A percentile compares a stretch with the other conserved stretches of the same genome.
These are phyloP conservation scores for Phytopythium kandeliae DNA, from an alignment of 352 stramenopile genomes.

Conservation along the genomic window DNA sequence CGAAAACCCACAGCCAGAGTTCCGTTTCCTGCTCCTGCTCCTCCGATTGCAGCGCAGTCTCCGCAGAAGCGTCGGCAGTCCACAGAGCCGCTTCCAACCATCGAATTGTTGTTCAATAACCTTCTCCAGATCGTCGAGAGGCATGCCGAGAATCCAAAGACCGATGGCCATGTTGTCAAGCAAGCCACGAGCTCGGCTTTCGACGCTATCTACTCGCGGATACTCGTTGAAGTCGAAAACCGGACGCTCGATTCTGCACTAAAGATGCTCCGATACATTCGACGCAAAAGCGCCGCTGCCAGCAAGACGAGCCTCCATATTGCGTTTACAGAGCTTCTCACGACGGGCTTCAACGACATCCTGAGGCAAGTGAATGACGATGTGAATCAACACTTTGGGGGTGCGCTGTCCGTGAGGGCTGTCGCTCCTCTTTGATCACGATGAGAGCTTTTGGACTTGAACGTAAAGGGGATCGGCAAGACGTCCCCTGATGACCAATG, in stretches of 20 bases:
- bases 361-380: slow-evolving; percentile 57
- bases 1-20: slow-evolving; percentile 15
- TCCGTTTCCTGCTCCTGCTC: background rate
- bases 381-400: slow-evolving; percentile 39
- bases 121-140: slow-evolving; percentile 11
- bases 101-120: slow-evolving; percentile 44
- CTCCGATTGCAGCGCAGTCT: background rate
- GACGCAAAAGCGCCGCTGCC: slow-evolving; percentile 40
- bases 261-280: slow-evolving; percentile 67
- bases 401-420: slow-evolving; percentile 24
- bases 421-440: slow-evolving; percentile 29
- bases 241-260: slow-evolving; percentile 45
- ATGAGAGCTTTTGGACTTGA: background rate
- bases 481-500: too few species aligned
- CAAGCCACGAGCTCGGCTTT: slow-evolving; percentile 24
- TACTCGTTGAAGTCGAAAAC: slow-evolving; percentile 65
- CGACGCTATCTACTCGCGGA: slow-evolving; percentile 69
- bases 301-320: background rate
- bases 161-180: background rate
- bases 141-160: background rate
- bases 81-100: slow-evolving; percentile 22
- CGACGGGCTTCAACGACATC: slow-evolving; percentile 53
- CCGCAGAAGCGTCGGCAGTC: background rate
- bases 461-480: background rate
- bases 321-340: slow-evolving; percentile 6